Base-by-base conservation (phyloP, 202 grass and related monocot genomes). In the Hordeum pubiflorum region DNA sequence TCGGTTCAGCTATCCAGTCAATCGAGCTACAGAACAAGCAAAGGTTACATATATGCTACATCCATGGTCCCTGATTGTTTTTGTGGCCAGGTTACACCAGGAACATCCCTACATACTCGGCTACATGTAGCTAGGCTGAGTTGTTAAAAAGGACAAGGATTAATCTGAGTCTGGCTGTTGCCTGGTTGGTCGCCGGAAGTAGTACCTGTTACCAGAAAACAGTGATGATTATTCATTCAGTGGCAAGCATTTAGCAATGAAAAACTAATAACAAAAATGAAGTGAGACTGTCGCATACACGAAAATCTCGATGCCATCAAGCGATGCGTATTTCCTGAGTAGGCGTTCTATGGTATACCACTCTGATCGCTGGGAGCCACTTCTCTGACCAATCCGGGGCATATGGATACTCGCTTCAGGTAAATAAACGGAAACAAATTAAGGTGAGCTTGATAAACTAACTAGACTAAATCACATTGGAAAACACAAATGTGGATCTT, bases 291-390 rank as follows among this genome's bases (percentile, higher is more conserved):
- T 83, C 1, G 10, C 91, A 31, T 94, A 97, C 95, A 94, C 95
- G 66, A 82, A 97, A 84, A 97, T 91, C 41, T 90, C 62, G 63
- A 94, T 86, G 83, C 88, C 82, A 72, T 91, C 80, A 41, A 91
- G 77, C n/a, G 92, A 86, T 26, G 90, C 79, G 76, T 94, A 93
- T 85, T 97, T 97, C 72, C 76, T 87, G 50, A 97, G 91, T n/a
- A 97, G 79, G 58, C 95, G 92, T 81, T 97, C 95, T 21, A 94
- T 89, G 37, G 92, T 91, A 43, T 97, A 97, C 95, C 95, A 97
- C 66, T 93, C 88, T n/a, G 95, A 91, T 41, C 86, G 86, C 75
- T 94, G 88, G 3, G 91, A 89, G 40, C 88, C 92, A 84, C 89
- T 84, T 79, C 87, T 91, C 81, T 94, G 90, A 43, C 88, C 92